These are phyloP conservation scores for Globisporangium nunn DNA, from an alignment of 352 stramenopile species.

Conservation along the genomic window DNA sequence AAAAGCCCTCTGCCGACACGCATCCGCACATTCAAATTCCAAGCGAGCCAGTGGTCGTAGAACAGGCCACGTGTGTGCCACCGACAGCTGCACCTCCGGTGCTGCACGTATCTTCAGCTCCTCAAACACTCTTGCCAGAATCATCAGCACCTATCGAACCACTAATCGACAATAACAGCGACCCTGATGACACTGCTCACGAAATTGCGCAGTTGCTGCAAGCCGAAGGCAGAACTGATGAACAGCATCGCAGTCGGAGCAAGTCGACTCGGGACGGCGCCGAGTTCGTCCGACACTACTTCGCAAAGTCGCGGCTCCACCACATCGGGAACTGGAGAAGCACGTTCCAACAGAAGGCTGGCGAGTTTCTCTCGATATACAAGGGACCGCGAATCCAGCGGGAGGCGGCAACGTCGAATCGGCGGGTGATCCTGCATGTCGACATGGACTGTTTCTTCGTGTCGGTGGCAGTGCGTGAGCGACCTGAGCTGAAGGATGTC, in stretches of 20 bases:
- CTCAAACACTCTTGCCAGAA: background rate
- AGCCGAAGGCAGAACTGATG: background rate
- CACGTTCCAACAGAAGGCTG: slow-evolving; percentile 64
- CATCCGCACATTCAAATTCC: background rate
- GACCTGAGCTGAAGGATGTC: slow-evolving; percentile 55
- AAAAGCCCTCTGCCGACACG: background rate
- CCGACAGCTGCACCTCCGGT: background rate
- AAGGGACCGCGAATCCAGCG: slow-evolving; percentile 30
- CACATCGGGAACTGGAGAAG: slow-evolving; percentile 78
- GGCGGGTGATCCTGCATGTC: slow-evolving; percentile 91
- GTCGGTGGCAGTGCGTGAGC: slow-evolving; percentile 81
- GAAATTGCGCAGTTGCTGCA: background rate
- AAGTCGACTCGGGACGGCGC: slow-evolving; percentile 71
- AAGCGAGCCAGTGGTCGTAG: background rate
- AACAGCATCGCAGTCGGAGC: slow-evolving; percentile 4
- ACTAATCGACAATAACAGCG: background rate
- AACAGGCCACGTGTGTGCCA: background rate
- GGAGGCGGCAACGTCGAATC: slow-evolving; percentile 21
- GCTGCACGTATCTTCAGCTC: background rate
- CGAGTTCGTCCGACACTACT: slow-evolving; percentile 72
- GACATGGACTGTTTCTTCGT: slow-evolving; percentile 99
- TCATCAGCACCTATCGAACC: background rate
- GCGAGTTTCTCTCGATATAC: slow-evolving; percentile 59
- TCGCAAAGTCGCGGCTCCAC: slow-evolving; percentile 79
- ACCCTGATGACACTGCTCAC: background rate